Percentiles rank a stretch among this genome's conserved stretches.
Evolutionary conservation across 352 stramenopile species (phyloP).

Genomic region (Pythium utonaiense): DNA sequence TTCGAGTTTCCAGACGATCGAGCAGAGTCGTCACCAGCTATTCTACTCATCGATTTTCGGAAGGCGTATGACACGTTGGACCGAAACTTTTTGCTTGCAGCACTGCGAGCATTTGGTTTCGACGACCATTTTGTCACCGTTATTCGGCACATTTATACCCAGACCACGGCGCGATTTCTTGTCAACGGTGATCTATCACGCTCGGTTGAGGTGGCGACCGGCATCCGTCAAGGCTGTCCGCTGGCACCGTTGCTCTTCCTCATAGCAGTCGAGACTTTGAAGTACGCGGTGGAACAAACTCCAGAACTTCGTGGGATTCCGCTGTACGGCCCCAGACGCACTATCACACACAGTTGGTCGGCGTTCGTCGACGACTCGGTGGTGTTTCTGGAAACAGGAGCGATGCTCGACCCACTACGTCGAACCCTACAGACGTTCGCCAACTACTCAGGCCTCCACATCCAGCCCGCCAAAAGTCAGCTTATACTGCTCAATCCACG

Average conservation of each 20-base stretch:
- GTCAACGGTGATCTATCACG: slow-evolving; percentile 11
- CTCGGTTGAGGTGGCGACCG: background rate
- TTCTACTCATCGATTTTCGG: slow-evolving; percentile 6
- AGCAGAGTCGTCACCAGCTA: background rate
- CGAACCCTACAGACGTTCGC: slow-evolving; percentile 9
- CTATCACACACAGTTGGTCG: slow-evolving; percentile 7
- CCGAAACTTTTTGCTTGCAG: background rate
- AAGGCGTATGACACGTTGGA: slow-evolving; percentile 19
- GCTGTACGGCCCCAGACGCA: background rate
- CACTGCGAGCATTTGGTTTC: background rate
- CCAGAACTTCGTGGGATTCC: background rate
- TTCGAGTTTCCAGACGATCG: background rate
- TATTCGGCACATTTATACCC: too few species aligned
- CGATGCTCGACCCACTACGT: too few species aligned
- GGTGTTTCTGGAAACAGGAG: slow-evolving; percentile 5
- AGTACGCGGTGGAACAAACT: background rate
- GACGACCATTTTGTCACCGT: too few species aligned
- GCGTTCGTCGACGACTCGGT: slow-evolving; percentile 27
- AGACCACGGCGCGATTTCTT: slow-evolving; percentile 1
- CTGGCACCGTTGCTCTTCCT: slow-evolving; percentile 17
- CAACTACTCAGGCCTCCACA: slow-evolving; percentile 8
- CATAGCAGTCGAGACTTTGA: slow-evolving; percentile 7
- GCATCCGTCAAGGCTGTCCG: slow-evolving; percentile 18
- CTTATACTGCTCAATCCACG: background rate
- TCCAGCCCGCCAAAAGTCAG: slow-evolving; percentile 20